Percentiles rank a stretch among this genome's conserved stretches.
Evolutionary conservation across 768 basidiomycete genomes (phyloP).

Genomic region (Mycena filopes): DNA sequence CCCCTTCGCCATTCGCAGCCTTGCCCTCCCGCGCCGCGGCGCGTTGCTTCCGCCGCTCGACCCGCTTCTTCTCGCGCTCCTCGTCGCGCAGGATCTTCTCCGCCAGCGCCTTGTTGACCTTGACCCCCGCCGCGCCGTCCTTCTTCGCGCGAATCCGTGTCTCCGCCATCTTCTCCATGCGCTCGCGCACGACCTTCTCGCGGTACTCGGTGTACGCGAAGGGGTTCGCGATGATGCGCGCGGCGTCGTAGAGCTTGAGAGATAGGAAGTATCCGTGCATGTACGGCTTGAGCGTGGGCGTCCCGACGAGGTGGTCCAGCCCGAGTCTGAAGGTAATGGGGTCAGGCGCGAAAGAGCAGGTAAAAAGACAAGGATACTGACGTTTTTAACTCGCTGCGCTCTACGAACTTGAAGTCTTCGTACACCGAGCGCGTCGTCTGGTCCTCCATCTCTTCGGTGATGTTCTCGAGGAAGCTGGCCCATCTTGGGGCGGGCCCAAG

Average conservation of each 20-base stretch:
- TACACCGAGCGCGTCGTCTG: conserved; percentile 82
- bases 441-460: conserved; percentile 99
- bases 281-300: conserved; percentile 95
- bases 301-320: conserved; percentile 95
- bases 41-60: conserved; percentile 63
- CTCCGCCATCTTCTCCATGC: conserved; percentile 94
- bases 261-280: conserved; percentile 99
- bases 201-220: conserved; percentile 96
- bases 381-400: conserved; percentile 86
- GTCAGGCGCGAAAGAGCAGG: neutral
- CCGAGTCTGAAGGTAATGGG: conserved; percentile 71
- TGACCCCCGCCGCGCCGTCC: conserved; percentile 62
- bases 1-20: conserved; percentile 52
- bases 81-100: conserved; percentile 81
- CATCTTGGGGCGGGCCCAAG: conserved; percentile 96
- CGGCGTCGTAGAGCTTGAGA: conserved; percentile 95
- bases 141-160: conserved; percentile 90
- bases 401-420: conserved; percentile 98
- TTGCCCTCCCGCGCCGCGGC: conserved; percentile 52
- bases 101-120: conserved; percentile 84
- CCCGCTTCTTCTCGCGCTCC: conserved; percentile 66
- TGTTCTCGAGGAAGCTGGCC: conserved; percentile 97
- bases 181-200: conserved; percentile 86
- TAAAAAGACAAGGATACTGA: conserved; percentile 51
- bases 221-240: conserved; percentile 95